Evolutionary conservation across 2,329 filamentous ascomycete species (phyloP).

Genomic region (Herpotrichia juniperi): DNA sequence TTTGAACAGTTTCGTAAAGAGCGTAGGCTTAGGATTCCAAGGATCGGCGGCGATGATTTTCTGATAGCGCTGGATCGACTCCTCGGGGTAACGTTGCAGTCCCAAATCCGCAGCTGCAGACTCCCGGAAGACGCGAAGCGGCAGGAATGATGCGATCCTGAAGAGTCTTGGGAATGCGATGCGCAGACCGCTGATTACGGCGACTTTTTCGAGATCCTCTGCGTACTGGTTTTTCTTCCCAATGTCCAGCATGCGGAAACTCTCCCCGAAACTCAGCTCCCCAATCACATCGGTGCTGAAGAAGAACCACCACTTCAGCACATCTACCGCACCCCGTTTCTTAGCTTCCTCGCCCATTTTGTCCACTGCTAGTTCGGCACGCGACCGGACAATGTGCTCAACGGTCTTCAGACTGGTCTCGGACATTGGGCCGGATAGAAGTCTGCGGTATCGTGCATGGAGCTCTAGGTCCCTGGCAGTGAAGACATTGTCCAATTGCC

Average conservation of each 20-base stretch:
- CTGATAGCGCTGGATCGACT: slow-evolving; percentile 14
- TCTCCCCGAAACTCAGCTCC: slow-evolving; percentile 62
- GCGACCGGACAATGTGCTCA: slow-evolving; percentile 43
- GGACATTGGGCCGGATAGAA: slow-evolving; percentile 10
- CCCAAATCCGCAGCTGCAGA: not conserved
- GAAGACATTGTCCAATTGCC: slow-evolving; percentile 1
- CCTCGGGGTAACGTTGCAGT: slow-evolving; percentile 9
- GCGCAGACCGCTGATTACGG: not conserved
- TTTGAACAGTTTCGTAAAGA: slow-evolving; percentile 15
- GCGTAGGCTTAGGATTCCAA: slow-evolving; percentile 9
- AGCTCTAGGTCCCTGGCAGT: not conserved
- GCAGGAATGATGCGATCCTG: not conserved
- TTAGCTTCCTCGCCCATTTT: slow-evolving; percentile 55
- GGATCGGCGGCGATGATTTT: slow-evolving; percentile 10
- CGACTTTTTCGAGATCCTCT: slow-evolving; percentile 10
- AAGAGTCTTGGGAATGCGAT: slow-evolving; percentile 6
- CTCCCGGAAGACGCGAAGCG: slow-evolving; percentile 9
- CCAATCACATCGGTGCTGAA: slow-evolving; percentile 62
- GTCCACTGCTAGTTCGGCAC: slow-evolving; percentile 48
- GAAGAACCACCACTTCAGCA: slow-evolving; percentile 62
- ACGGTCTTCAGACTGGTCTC: slow-evolving; percentile 15
- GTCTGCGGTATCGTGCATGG: slow-evolving; percentile 11
- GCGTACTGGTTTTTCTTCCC: slow-evolving; percentile 41
- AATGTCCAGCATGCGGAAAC: slow-evolving; percentile 59
- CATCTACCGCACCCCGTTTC: slow-evolving; percentile 47